Base-by-base conservation (phyloP, 768 basidiomycete genomes). In the Phlegmacium glaucopus region DNA sequence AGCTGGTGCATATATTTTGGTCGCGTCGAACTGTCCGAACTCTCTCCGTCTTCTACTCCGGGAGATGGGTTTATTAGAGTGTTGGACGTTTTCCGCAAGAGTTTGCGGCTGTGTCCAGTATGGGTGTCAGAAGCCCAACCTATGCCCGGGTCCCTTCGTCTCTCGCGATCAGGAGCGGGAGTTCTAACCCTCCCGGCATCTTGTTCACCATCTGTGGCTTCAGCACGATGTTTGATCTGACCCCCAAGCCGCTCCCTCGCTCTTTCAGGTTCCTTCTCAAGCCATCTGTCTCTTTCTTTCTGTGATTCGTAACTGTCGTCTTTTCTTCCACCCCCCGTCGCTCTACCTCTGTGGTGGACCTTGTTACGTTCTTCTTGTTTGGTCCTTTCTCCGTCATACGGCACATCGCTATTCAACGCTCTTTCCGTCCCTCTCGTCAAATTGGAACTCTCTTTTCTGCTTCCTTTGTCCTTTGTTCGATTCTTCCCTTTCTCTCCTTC, bases 11-110 rank as follows among this genome's bases (percentile, higher is more conserved):
- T 35, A 18, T 39, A 22, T 28, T 27, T 40, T 4, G 44, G 38
- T 53, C 62, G 32, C 46, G 53, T 37, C 50, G 66, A 68, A 40
- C 59, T 64, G 43, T 71, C 68, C 17, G 70, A 68, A 36, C 59
- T 67, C 18, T 67, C 60, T 39, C 63, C 69, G 25, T 69, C 65
- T 13, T 54, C 52, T 29, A 45, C 48, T 22, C 38, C 45, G 13
- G 42, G 47, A 18, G 48, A 40, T 35, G 11, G n/a, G 32, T 34
- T 34, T 34, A n/a, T 34, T 34, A n/a, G 32, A n/a, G 39, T 49
- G 29, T 44, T 46, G 27, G 44, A 12, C 13, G 18, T 29, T 15
- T 44, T 52, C 26, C 55, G 49, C 3, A 51, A 41, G 9, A 45
- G 18, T 47, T 59, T 56, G 28, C 52, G 56, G 32, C 47, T 46